Evolutionary conservation across 345 rosid genomes (phyloP).

Genomic region (Ceriops tagal): DNA sequence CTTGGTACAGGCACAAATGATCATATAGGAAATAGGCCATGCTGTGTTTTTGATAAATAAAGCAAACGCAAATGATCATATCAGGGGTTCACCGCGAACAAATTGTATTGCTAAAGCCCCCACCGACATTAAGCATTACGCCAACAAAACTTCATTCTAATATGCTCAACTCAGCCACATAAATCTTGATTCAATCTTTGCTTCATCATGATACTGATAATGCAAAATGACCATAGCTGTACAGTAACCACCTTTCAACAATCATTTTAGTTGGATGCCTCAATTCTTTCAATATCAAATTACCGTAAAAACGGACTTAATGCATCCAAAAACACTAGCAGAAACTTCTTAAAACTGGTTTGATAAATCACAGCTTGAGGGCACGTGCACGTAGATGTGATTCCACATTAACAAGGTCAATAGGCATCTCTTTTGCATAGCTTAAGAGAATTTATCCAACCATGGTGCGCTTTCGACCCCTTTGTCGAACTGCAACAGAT

Average conservation of each 20-base stretch:
- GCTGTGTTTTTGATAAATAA: too few relatives aligned
- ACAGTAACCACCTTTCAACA: not conserved
- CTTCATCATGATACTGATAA: too few relatives aligned
- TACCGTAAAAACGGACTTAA: not conserved
- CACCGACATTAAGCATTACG: too few relatives aligned
- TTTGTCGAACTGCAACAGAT: conserved; percentile 62
- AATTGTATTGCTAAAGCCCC: too few relatives aligned
- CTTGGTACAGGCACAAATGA: too few relatives aligned
- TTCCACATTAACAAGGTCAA: not conserved
- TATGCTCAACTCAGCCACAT: too few relatives aligned
- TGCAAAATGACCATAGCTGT: too few relatives aligned
- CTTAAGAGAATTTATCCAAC: conserved; percentile 51
- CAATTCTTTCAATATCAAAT: not conserved
- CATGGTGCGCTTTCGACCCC: conserved; percentile 97
- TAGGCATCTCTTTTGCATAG: not conserved
- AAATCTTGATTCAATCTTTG: too few relatives aligned
- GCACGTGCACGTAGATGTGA: not conserved
- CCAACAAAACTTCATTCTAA: too few relatives aligned
- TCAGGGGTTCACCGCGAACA: too few relatives aligned
- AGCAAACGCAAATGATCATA: too few relatives aligned
- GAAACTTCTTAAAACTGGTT: not conserved
- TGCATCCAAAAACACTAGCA: not conserved
- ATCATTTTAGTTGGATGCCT: not conserved
- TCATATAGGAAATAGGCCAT: too few relatives aligned
- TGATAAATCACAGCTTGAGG: not conserved